Evolutionary conservation across 2,329 filamentous ascomycete species (phyloP), one percentile per base, ranked within the genome.

Genomic region (Aspergillus jensenii): DNA sequence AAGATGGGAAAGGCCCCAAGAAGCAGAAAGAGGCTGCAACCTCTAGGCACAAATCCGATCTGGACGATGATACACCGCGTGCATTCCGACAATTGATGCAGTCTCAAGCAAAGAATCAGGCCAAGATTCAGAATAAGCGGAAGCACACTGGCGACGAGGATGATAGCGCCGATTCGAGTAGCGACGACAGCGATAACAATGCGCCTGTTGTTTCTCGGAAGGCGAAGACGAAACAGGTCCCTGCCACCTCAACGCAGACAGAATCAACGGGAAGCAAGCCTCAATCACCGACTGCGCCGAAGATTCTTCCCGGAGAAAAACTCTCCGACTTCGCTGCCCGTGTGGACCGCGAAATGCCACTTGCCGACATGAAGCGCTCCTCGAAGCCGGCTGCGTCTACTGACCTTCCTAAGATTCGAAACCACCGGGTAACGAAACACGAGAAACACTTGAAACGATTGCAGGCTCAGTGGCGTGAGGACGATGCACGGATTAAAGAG

Each of bases 41-140:
- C 15, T 64, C 45, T 6, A 48, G 66, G 8, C 59, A 40, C 56
- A 73, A 73, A 74, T 72, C 31, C 79, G 63, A 61, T 35, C 52
- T 61, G 37, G 74, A 83, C 40, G 87, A 96, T 72, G 95, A 98
- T 76, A 93, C 90, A 1, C 95, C 95, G 0, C 89, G 91, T 65
- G 91, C 90, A 1, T 99, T 99, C 75, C 85, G 86, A 61, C 87
- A 92, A 12, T 78, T 98, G 61, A 95, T 98, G 90, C 86, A 90
- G 35, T 84, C 87, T 64, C 84, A 88, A n/a, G 62, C 59, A 74
- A 19, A 27, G 41, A 27, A 82, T 9, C 45, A 53, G 87, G 2
- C 59, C 66, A 33, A 76, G 9, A 27, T 23, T 9, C 74, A 69
- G 21, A 81, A 81, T 65, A 84, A 83, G 66, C 79, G 80, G 47